Percentiles rank a stretch among this genome's conserved stretches.
phyloP scores from a whole-genome alignment of 345 rosid genomes.

The Dipteronia sinensis region DNA sequence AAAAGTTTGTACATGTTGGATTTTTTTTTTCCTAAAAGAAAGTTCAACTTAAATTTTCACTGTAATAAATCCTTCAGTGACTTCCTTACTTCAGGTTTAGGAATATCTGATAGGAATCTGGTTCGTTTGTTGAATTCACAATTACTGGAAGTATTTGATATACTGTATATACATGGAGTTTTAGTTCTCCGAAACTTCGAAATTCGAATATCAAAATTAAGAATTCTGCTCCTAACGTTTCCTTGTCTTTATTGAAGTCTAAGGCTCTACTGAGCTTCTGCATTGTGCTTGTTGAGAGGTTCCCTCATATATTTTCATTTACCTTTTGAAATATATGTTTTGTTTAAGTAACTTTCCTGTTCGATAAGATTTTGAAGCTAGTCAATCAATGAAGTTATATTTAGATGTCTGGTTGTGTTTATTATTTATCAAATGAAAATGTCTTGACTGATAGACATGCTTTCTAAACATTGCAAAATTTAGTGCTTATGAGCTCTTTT shows the following conservation, averaged over 20 bases:
- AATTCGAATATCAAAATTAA: neutral
- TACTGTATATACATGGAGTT: neutral
- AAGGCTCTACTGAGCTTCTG: neutral
- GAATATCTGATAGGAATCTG: neutral
- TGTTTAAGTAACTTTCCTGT: neutral
- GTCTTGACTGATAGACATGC: neutral
- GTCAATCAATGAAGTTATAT: neutral
- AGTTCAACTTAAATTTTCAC: neutral
- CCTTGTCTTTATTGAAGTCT: neutral
- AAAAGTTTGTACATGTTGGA: neutral
- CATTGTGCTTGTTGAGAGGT: neutral
- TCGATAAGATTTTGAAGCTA: neutral
- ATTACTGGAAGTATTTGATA: too few relatives aligned
- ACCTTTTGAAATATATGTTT: neutral
- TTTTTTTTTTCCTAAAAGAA: neutral
- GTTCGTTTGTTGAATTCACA: too few relatives aligned
- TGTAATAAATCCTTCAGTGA: neutral
- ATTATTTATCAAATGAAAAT: neutral
- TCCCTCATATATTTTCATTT: neutral
- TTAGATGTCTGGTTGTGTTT: neutral
- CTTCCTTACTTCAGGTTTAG: neutral
- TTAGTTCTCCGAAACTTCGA: neutral
- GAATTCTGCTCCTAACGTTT: neutral
- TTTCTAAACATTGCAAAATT: neutral
- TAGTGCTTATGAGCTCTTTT: neutral